phyloP scores from a whole-genome alignment of 2,329 filamentous ascomycete species.

The Rhinocladiella mackenziei region DNA sequence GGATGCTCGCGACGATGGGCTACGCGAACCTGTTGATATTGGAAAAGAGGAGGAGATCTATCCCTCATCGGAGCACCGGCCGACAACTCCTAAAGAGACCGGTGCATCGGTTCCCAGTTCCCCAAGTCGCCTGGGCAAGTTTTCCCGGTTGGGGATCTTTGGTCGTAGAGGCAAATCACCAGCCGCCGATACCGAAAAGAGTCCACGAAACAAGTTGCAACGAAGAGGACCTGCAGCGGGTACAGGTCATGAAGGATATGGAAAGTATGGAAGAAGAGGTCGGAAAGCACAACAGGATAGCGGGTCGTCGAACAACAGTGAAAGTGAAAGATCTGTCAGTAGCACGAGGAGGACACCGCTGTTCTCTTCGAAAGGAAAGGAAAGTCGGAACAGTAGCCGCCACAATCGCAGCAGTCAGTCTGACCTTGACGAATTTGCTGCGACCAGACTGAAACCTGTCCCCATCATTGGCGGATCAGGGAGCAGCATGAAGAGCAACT shows the following conservation, averaged over 20 bases:
- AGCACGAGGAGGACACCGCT: constrained; percentile 36
- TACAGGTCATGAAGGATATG: constrained; percentile 77
- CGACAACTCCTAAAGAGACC: neutral
- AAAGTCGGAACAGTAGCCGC: constrained; percentile 38
- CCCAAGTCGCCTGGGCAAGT: constrained; percentile 33
- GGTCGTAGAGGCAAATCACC: constrained; percentile 54
- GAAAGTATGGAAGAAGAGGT: constrained; percentile 45
- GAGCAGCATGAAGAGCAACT: constrained; percentile 34
- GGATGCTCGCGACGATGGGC: constrained; percentile 39
- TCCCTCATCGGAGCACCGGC: neutral
- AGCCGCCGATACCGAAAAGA: constrained; percentile 56
- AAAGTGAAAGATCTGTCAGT: constrained; percentile 40
- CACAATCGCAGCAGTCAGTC: constrained; percentile 33
- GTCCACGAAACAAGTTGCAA: constrained; percentile 59
- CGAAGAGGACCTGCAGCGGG: constrained; percentile 82
- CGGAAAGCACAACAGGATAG: constrained; percentile 43
- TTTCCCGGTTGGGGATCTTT: constrained; percentile 74
- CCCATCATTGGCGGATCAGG: constrained; percentile 44
- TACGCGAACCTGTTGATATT: neutral
- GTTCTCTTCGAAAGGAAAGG: constrained; percentile 38
- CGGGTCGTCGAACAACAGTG: constrained; percentile 32
- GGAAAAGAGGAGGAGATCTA: neutral
- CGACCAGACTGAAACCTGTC: constrained; percentile 47
- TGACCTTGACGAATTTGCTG: constrained; percentile 48
- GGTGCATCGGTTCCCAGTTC: constrained; percentile 26